These are phyloP conservation scores for Gorgonomyces haynaldii DNA, from an alignment of 192 early-diverging fungal genomes.

Conservation along the genomic window DNA sequence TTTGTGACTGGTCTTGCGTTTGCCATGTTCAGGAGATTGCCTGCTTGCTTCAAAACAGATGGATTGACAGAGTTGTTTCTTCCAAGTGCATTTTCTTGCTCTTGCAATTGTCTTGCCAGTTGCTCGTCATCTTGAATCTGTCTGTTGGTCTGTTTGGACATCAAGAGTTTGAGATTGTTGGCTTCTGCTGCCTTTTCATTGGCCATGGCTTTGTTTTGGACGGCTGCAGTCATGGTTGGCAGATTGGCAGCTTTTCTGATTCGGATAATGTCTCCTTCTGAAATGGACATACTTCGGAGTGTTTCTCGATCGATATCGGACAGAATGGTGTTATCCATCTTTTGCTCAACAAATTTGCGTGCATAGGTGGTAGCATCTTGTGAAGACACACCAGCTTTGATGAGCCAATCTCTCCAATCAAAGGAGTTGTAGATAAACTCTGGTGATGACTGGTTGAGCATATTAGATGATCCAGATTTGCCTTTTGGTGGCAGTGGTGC, in stretches of 20 bases:
- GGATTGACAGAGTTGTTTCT: slow-evolving; percentile 10
- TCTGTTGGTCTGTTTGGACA: slow-evolving; percentile 20
- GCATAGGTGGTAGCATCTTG: slow-evolving; percentile 73
- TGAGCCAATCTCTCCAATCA: slow-evolving; percentile 91
- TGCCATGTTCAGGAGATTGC: slow-evolving; percentile 6
- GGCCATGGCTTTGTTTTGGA: slow-evolving; percentile 5
- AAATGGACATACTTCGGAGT: slow-evolving; percentile 67
- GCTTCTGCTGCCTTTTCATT: slow-evolving; percentile 37
- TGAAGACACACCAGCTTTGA: slow-evolving; percentile 57
- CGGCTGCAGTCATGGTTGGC: background rate
- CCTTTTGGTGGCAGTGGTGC: slow-evolving; percentile 11
- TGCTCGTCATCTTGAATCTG: slow-evolving; percentile 72
- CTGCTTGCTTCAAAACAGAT: slow-evolving; percentile 11
- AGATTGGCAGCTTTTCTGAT: slow-evolving; percentile 47
- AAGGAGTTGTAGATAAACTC: slow-evolving; percentile 57
- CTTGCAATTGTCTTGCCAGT: slow-evolving; percentile 71
- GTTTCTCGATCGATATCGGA: slow-evolving; percentile 62
- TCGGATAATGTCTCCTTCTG: slow-evolving; percentile 72
- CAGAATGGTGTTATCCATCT: slow-evolving; percentile 70
- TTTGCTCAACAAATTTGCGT: slow-evolving; percentile 72
- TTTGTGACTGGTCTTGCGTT: background rate
- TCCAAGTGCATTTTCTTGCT: slow-evolving; percentile 36
- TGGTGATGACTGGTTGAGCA: slow-evolving; percentile 6
- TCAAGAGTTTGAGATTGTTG: slow-evolving; percentile 18
- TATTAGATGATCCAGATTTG: slow-evolving; percentile 14